Percentiles rank a stretch among this genome's conserved stretches.
Evolutionary conservation across 1,284 basidiomycete species (phyloP).

Genomic region (Trichosporon sp.): DNA sequence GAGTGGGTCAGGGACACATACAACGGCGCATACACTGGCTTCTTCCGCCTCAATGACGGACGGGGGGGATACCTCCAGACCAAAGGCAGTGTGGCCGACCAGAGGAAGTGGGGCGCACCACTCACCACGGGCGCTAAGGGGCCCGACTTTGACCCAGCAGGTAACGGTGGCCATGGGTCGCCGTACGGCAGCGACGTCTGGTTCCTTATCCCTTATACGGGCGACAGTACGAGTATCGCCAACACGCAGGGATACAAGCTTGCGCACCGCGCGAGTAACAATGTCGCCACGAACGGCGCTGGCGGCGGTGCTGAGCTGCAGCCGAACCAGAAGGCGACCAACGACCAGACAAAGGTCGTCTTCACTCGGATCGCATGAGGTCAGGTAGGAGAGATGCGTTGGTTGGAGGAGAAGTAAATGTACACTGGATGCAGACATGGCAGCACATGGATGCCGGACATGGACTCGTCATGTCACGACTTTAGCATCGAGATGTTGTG

Average conservation of each 20-base stretch:
- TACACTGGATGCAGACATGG: too few relatives aligned
- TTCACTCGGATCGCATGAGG: background rate
- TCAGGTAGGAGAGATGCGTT: background rate
- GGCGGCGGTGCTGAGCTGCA: background rate
- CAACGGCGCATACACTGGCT: background rate
- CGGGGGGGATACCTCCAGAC: background rate
- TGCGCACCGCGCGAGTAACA: background rate
- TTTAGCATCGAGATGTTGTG: too few relatives aligned
- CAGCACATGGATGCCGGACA: too few relatives aligned
- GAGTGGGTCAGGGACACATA: conserved; percentile 1
- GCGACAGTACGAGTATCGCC: background rate
- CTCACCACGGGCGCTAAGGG: background rate
- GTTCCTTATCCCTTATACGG: conserved; percentile 1
- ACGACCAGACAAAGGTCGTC: background rate
- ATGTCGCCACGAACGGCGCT: background rate
- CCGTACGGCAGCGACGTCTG: conserved; percentile 6
- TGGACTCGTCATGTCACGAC: too few relatives aligned
- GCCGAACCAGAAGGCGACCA: background rate
- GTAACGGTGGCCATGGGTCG: background rate
- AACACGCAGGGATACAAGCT: conserved; percentile 2
- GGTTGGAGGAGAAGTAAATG: background rate
- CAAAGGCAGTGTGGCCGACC: background rate
- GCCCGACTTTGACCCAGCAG: background rate
- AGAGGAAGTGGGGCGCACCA: conserved; percentile 1
- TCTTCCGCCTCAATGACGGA: conserved; percentile 7